phyloP scores from a whole-genome alignment of 768 basidiomycete genomes.

The Leccinum broughii region DNA sequence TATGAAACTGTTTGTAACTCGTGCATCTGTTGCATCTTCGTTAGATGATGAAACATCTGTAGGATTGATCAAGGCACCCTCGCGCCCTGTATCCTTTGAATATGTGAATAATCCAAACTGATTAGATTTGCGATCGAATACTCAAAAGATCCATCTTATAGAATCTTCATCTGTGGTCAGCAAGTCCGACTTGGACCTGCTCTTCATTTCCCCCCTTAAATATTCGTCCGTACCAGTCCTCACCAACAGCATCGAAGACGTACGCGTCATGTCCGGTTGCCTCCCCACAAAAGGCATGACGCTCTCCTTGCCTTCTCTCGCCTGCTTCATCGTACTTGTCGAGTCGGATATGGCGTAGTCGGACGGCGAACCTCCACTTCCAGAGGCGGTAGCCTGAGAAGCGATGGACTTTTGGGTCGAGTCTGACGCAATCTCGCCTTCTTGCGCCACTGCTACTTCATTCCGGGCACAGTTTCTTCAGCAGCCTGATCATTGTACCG shows the following conservation, averaged over 20 bases:
- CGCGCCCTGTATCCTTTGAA: too few relatives aligned
- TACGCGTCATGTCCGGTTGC: slow-evolving; percentile 20
- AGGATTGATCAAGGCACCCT: too few relatives aligned
- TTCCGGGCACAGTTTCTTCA: slow-evolving; percentile 33
- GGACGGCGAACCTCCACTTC: slow-evolving; percentile 24
- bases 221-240: slow-evolving; percentile 10
- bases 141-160: too few relatives aligned
- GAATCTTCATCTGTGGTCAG: neutral
- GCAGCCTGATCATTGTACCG: slow-evolving; percentile 13
- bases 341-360: slow-evolving; percentile 31
- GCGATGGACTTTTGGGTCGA: slow-evolving; percentile 3
- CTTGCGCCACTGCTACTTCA: slow-evolving; percentile 35
- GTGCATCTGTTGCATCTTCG: too few relatives aligned
- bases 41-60: too few relatives aligned
- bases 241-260: slow-evolving; percentile 18
- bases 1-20: too few relatives aligned
- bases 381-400: slow-evolving; percentile 9
- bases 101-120: too few relatives aligned
- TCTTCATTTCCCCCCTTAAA: slow-evolving; percentile 2
- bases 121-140: too few relatives aligned
- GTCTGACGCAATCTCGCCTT: slow-evolving; percentile 9
- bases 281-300: slow-evolving; percentile 29
- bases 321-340: slow-evolving; percentile 36
- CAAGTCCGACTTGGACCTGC: slow-evolving; percentile 1
- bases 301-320: slow-evolving; percentile 20